Percentiles rank a stretch among this genome's conserved stretches.
Evolutionary conservation across 2,329 filamentous ascomycete genomes (phyloP).

Genomic region (Daldinia eschscholtzii): DNA sequence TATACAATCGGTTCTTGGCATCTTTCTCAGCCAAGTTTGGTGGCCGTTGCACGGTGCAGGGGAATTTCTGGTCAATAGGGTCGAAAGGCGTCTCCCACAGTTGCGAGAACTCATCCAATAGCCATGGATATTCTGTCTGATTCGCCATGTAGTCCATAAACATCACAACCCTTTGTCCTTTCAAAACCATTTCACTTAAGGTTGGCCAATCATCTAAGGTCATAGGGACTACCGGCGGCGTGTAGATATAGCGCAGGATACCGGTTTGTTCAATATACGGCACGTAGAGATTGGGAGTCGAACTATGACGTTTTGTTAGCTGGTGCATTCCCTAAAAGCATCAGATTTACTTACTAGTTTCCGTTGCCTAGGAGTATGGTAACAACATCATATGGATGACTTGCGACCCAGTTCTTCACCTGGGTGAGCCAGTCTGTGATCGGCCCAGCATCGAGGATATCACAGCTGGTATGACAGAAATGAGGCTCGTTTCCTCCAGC

Average conservation of each 20-base stretch:
- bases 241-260: conserved; percentile 79
- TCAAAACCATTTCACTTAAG: conserved; percentile 79
- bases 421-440: conserved; percentile 78
- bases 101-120: conserved; percentile 88
- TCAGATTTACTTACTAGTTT: conserved; percentile 65
- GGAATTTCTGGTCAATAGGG: conserved; percentile 73
- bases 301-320: conserved; percentile 50
- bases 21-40: conserved; percentile 69
- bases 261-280: conserved; percentile 78
- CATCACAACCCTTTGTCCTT: conserved; percentile 77
- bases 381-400: conserved; percentile 87
- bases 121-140: conserved; percentile 82
- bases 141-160: conserved; percentile 90
- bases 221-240: conserved; percentile 78
- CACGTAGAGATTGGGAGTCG: conserved; percentile 72
- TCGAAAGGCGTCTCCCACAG: conserved; percentile 94
- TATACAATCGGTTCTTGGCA: conserved; percentile 75
- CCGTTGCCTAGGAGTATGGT: conserved; percentile 88
- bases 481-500: conserved; percentile 66
- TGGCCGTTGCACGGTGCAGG: conserved; percentile 83
- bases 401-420: conserved; percentile 78
- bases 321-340: neutral
- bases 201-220: conserved; percentile 84
- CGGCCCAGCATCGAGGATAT: conserved; percentile 83
- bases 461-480: conserved; percentile 88